phyloP scores from a whole-genome alignment of 2,329 filamentous ascomycete species.

The Aureobasidium sp. region DNA sequence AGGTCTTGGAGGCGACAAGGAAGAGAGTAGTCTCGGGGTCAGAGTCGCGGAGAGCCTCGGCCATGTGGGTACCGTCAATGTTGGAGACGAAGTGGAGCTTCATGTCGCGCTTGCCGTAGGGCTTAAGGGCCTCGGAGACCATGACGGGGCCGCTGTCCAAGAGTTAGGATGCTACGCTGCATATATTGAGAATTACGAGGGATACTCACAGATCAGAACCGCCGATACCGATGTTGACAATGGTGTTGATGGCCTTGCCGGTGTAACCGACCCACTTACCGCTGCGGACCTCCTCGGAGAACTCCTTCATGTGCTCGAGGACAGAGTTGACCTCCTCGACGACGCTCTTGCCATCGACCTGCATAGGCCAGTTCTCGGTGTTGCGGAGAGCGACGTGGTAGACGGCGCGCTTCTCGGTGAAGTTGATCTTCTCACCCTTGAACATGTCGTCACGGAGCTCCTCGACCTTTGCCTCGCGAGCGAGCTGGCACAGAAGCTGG shows the following conservation, averaged over 20 bases:
- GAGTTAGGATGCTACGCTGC: constrained; percentile 22
- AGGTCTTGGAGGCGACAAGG: constrained; percentile 97
- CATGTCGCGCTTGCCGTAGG: constrained; percentile 78
- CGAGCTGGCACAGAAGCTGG: constrained; percentile 77
- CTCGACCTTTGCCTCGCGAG: constrained; percentile 84
- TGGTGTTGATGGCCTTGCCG: constrained; percentile 93
- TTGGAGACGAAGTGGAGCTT: constrained; percentile 98
- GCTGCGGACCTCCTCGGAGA: constrained; percentile 88
- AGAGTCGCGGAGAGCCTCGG: constrained; percentile 80
- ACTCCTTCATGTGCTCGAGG: constrained; percentile 96
- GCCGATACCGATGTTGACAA: constrained; percentile 96
- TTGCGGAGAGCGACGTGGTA: constrained; percentile 95
- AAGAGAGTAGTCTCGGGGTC: constrained; percentile 98
- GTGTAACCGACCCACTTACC: constrained; percentile 96
- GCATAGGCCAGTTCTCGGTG: constrained; percentile 68
- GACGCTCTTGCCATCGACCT: constrained; percentile 88
- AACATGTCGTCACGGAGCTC: constrained; percentile 97
- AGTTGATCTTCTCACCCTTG: constrained; percentile 96
- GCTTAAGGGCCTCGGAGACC: constrained; percentile 96
- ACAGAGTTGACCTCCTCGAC: constrained; percentile 89
- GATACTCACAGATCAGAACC: constrained; percentile 86
- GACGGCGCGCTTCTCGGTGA: constrained; percentile 92
- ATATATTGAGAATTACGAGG: not conserved
- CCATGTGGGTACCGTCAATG: constrained; percentile 97
- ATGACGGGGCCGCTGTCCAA: constrained; percentile 78